Percentiles rank a stretch among this genome's conserved stretches.
phyloP scores from a whole-genome alignment of 2,329 filamentous ascomycete species.

The Microsporum ferrugineum region DNA sequence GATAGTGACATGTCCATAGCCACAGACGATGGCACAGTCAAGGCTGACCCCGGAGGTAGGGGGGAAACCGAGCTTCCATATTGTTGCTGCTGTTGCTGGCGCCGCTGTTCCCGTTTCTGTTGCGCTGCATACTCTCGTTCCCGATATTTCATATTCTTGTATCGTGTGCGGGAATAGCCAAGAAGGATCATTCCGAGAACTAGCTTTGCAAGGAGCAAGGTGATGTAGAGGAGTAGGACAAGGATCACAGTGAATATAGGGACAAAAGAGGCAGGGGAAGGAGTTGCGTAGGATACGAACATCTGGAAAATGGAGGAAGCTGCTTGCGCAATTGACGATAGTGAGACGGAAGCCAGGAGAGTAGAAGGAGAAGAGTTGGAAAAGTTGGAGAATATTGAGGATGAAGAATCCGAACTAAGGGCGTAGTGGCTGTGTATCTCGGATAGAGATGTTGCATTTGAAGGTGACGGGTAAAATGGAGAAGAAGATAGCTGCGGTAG shows the following conservation, averaged over 20 bases:
- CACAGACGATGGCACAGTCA: slow-evolving; percentile 6
- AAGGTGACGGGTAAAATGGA: slow-evolving; percentile 40
- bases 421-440: slow-evolving; percentile 38
- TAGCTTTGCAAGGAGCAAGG: slow-evolving; percentile 74
- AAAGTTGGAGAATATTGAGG: slow-evolving; percentile 17
- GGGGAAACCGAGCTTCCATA: slow-evolving; percentile 2
- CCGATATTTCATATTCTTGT: slow-evolving; percentile 64
- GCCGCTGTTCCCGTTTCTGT: slow-evolving; percentile 5
- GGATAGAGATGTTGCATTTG: slow-evolving; percentile 28
- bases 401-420: slow-evolving; percentile 21
- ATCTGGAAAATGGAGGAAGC: slow-evolving; percentile 26
- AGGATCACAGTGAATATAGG: slow-evolving; percentile 59
- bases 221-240: slow-evolving; percentile 72
- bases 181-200: slow-evolving; percentile 80
- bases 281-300: slow-evolving; percentile 32
- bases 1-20: slow-evolving; percentile 19
- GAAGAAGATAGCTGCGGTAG: slow-evolving; percentile 45
- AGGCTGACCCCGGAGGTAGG: neutral
- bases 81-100: neutral
- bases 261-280: slow-evolving; percentile 31
- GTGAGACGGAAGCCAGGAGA: neutral
- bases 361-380: slow-evolving; percentile 2
- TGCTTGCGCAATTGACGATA: slow-evolving; percentile 16
- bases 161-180: slow-evolving; percentile 65
- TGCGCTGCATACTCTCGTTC: slow-evolving; percentile 35